Evolutionary conservation across 192 early-diverging fungal genomes (phyloP).

Genomic region (Allomyces javanicus): DNA sequence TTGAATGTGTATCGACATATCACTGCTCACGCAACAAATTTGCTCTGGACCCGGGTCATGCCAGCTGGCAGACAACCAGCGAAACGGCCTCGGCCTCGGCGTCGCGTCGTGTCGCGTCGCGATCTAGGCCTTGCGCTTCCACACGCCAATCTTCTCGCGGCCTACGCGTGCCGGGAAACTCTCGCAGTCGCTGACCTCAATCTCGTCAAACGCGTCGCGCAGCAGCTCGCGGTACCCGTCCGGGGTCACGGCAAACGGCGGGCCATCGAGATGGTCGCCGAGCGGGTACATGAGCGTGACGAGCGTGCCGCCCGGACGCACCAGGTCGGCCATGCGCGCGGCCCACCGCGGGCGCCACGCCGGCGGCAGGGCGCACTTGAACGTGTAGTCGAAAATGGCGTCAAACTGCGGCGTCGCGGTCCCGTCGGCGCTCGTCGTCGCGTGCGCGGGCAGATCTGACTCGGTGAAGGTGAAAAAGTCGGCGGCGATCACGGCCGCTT

Average conservation of each 20-base stretch:
- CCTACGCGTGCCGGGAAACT: slow-evolving; percentile 31
- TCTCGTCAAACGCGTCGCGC: slow-evolving; percentile 34
- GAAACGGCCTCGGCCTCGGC: background rate
- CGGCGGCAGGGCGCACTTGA: slow-evolving; percentile 58
- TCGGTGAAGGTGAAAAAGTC: slow-evolving; percentile 52
- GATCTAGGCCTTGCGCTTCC: slow-evolving; percentile 18
- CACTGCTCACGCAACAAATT: no score
- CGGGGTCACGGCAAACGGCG: slow-evolving; percentile 46
- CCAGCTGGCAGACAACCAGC: no score
- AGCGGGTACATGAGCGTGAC: slow-evolving; percentile 64
- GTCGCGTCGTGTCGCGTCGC: background rate
- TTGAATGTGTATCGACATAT: no score
- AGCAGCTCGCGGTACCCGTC: slow-evolving; percentile 39
- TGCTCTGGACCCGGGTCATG: no score
- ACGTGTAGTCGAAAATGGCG: slow-evolving; percentile 16
- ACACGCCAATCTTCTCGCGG: slow-evolving; percentile 42
- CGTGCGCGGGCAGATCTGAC: background rate
- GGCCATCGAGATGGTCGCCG: slow-evolving; percentile 26
- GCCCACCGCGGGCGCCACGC: slow-evolving; percentile 43
- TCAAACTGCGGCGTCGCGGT: background rate
- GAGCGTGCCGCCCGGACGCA: slow-evolving; percentile 41
- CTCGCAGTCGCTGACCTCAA: slow-evolving; percentile 38
- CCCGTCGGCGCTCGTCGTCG: background rate
- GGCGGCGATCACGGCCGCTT: slow-evolving; percentile 28
- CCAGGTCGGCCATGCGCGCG: slow-evolving; percentile 36